Base-by-base conservation (phyloP, 257 asterid species). In the Lycium barbarum region DNA sequence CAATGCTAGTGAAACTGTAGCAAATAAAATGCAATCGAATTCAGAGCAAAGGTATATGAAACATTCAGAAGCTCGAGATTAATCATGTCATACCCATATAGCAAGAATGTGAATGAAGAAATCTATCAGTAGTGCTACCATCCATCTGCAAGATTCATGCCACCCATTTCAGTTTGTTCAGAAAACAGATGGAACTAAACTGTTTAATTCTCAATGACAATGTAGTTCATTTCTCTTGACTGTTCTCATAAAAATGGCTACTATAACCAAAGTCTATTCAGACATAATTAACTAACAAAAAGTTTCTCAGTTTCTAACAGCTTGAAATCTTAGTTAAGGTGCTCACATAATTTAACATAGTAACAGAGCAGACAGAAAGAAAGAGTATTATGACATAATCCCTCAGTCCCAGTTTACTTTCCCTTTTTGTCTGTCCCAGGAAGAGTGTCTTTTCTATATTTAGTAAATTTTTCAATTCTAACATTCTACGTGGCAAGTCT, bases 101-200 rank as follows among this genome's bases (percentile, higher is more conserved):
- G 86, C 92, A 9, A 94, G 82, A 58, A 87, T 40, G 84, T 87
- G 89, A 88, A 94, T 90, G 33, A 90, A 94, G 89, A 93, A 91
- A 90, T 93, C 98, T 78, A 94, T 66, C 84, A 93, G 83, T 38
- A 95, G 91, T 61, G 94, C 94, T 68, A 88, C 86, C 97, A 93
- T 93, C 98, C 98, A 94, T 90, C 98, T 94, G 92, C 36, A 89
- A 86, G 17, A 80, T 49, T 8, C 62, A 47, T 18, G 0, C 81
- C 62, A 78, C 38, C 13, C 43, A 78, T 12, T 13, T 58, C 10
- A 17, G 2, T 5, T 58, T 15, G 3, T 58, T 2, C 9, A 6
- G 22, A 15, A 15, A 58, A 17, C 65, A 58, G 22, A 55, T 4
- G 65, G 3, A 15, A 17, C 65, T 58, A 58, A 57, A 17, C 20